Evolutionary conservation across 2,329 filamentous ascomycete species (phyloP).

Genomic region (Chaetomium globosum): DNA sequence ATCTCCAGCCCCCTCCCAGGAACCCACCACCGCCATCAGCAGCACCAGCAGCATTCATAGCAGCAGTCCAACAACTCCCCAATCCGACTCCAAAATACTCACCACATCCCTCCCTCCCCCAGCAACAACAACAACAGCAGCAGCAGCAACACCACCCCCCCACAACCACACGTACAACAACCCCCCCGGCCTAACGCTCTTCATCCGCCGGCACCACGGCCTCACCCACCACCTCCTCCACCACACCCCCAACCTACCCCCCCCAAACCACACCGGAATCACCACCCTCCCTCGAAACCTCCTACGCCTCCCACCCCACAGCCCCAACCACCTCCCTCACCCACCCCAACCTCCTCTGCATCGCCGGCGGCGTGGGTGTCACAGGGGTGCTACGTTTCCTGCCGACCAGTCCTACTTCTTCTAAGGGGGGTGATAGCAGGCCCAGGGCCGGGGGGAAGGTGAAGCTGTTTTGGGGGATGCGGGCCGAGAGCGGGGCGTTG

Average conservation of each 20-base stretch:
- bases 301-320: neutral
- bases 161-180: too few species aligned
- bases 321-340: neutral
- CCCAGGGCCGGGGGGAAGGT: neutral
- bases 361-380: constrained; percentile 15
- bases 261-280: neutral
- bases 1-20: neutral
- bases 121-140: too few species aligned
- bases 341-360: neutral
- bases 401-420: neutral
- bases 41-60: neutral
- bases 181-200: neutral
- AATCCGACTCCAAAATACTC: neutral
- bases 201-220: constrained; percentile 1
- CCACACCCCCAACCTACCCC: neutral
- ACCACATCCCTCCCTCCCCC: too few species aligned
- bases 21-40: too few species aligned
- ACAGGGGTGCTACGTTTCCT: neutral
- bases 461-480: neutral
- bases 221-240: neutral
- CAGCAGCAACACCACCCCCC: too few species aligned
- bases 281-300: neutral
- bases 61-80: neutral
- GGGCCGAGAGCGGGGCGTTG: neutral
- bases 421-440: neutral